phyloP scores from a whole-genome alignment of 225 moss, liverwort and hornwort species.

The Ulota crispa region DNA sequence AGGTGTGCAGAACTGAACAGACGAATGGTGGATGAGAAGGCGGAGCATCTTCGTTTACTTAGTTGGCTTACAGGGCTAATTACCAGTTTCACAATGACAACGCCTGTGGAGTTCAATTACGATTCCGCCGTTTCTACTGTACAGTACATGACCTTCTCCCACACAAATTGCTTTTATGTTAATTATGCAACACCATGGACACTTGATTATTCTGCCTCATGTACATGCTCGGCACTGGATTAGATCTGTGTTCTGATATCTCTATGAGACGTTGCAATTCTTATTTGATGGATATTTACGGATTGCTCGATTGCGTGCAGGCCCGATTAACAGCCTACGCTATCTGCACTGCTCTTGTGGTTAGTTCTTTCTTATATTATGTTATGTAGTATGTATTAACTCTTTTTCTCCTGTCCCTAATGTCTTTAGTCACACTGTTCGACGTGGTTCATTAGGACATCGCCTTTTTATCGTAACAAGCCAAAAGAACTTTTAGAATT shows the following conservation, averaged over 20 bases:
- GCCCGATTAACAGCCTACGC: conserved; percentile 56
- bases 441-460: not conserved
- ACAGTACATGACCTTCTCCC: conserved; percentile 18
- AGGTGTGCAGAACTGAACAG: conserved; percentile 65
- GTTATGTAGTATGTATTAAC: conserved; percentile 1
- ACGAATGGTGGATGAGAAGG: conserved; percentile 66
- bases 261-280: not conserved
- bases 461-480: not conserved
- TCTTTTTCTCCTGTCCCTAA: conserved; percentile 1
- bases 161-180: not conserved
- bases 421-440: not conserved
- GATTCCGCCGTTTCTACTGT: conserved; percentile 40
- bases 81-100: conserved; percentile 67
- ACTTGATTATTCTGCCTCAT: not conserved
- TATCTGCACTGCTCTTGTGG: conserved; percentile 56
- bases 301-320: conserved; percentile 25
- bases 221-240: not conserved
- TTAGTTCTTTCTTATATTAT: conserved; percentile 19
- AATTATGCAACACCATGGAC: not conserved
- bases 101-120: conserved; percentile 51
- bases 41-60: conserved; percentile 60
- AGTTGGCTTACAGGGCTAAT: conserved; percentile 64
- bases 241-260: not conserved
- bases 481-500: conserved; percentile 6
- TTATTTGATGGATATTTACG: conserved; percentile 5